These are phyloP conservation scores for Boletus sp. DNA, from an alignment of 768 basidiomycete genomes.

Conservation along the genomic window DNA sequence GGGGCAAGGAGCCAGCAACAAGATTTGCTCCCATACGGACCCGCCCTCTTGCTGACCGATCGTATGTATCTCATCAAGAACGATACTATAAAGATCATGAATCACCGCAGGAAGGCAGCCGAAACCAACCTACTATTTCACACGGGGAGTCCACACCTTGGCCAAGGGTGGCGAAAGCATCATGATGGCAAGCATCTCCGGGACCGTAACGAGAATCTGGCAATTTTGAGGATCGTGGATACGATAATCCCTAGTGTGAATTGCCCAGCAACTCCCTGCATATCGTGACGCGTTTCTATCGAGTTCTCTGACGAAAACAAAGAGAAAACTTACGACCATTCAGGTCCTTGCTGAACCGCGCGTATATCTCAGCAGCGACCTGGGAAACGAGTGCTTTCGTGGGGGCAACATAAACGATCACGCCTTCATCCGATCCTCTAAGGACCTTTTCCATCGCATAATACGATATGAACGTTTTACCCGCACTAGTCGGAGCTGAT, in stretches of 20 bases:
- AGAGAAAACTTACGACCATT: conserved; percentile 38
- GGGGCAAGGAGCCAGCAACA: conserved; percentile 66
- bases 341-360: conserved; percentile 57
- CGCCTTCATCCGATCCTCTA: conserved; percentile 58
- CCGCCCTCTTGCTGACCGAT: conserved; percentile 71
- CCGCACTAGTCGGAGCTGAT: conserved; percentile 65
- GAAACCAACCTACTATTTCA: conserved; percentile 46
- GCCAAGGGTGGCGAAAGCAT: conserved; percentile 66
- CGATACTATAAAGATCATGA: conserved; percentile 44
- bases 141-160: conserved; percentile 54
- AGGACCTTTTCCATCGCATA: conserved; percentile 75
- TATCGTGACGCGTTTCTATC: background rate
- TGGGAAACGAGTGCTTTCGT: conserved; percentile 74
- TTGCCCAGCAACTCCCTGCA: conserved; percentile 58
- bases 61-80: conserved; percentile 55
- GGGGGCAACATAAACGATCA: conserved; percentile 71
- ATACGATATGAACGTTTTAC: conserved; percentile 75
- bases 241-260: conserved; percentile 63
- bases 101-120: background rate
- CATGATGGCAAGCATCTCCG: conserved; percentile 67
- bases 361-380: conserved; percentile 72
- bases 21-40: conserved; percentile 71
- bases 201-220: conserved; percentile 73
- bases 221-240: conserved; percentile 62
- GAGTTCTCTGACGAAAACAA: background rate